Conservation (phyloP, 495 filamentous ascomycete genomes). For the Daldinia loculata region DNA sequence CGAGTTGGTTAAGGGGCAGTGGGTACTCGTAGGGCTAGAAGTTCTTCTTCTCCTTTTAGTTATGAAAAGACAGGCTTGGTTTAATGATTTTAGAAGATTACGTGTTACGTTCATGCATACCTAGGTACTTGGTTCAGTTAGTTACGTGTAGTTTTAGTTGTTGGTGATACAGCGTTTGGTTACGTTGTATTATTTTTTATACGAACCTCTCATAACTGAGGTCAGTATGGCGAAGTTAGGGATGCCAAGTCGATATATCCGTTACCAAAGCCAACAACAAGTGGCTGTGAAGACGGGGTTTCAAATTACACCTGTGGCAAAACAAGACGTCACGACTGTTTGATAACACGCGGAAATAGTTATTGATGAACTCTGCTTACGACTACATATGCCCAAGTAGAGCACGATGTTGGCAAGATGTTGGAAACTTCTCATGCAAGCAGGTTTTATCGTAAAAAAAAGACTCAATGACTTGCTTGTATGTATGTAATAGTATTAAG, state of each 20-base stretch:
- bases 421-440: conserved; percentile 4
- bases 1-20: neutral
- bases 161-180: neutral
- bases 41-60: neutral
- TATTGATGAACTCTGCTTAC: neutral
- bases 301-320: conserved; percentile 13
- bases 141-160: neutral
- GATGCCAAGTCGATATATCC: conserved; percentile 11
- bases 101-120: conserved; percentile 4
- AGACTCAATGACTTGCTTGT: neutral
- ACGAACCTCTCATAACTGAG: neutral
- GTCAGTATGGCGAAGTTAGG: neutral
- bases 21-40: neutral
- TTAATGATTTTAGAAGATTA: neutral
- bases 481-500: neutral
- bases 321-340: conserved; percentile 8
- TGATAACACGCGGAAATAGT: conserved; percentile 1
- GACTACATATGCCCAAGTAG: neutral
- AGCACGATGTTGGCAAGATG: neutral
- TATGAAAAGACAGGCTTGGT: neutral
- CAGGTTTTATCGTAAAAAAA: conserved; percentile 4
- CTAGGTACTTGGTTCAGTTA: neutral
- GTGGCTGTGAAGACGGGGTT: conserved; percentile 5
- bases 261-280: conserved; percentile 4
- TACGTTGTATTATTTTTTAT: conserved; percentile 1